Evolutionary conservation across 805 yeast species (phyloP), one percentile per base, ranked within the genome.

Genomic region (Candida endomychidarum): DNA sequence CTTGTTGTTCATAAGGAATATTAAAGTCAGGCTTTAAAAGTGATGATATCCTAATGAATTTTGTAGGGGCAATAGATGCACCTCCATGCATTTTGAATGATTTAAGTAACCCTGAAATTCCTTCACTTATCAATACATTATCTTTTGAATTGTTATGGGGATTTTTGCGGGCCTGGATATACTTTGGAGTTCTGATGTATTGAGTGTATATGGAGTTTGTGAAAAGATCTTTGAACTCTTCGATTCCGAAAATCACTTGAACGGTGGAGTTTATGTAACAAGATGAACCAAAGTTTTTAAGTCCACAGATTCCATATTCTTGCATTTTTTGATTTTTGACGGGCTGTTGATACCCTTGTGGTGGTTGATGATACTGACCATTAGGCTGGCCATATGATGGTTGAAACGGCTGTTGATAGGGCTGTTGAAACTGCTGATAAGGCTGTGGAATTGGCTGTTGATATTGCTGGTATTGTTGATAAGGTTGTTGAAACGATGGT

Each of bases 1-100:
- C 95, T 53, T 86, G 93, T 52, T 86, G 95, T 51, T 83, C 87
- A 48, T 73, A 60, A 0, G 91, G 91, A 9, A 85, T 82, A 47
- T 68, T 65, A 40, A 83, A 71, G 50, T 81, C 86, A 0, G 89
- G 89, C 47, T 83, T 78, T 16, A 83, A 53, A 5, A 61, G 45
- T 16, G 76, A 60, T 37, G 81, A 63, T 1, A 67, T 58, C 33
- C 80, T 70, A 29, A 84, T 65, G 51, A 85, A 83, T 30, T 78
- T 75, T 7, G 77, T 72, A 3, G 91, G 89, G 2, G 81, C 79
- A 23, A 84, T 77, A 0, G 81, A 70, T 30, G 75, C 72, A 3
- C 81, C 78, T 11, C 84, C 85, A 50, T 77, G 75, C 41, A 67
- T 55, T 42, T 65, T 68, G 72, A 84, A 81, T 24, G 80, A 77